Percentiles rank a stretch among this genome's conserved stretches.
These are phyloP conservation scores for Xylariaceae sp. DNA, from an alignment of 2,329 filamentous ascomycete species.

Conservation along the genomic window DNA sequence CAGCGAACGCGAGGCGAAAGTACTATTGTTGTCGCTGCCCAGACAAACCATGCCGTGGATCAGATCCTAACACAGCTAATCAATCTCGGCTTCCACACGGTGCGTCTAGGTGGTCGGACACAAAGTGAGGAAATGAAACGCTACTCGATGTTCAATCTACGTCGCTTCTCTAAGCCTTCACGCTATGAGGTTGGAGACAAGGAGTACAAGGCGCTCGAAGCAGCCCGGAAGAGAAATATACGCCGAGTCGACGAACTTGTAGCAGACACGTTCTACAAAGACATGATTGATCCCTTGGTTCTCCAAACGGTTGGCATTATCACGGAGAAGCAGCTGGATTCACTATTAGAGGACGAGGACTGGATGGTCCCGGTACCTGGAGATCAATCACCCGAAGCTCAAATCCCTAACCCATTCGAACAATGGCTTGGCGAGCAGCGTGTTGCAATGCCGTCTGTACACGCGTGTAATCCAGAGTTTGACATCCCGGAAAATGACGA, in stretches of 20 bases:
- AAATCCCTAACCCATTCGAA: slow-evolving; percentile 33
- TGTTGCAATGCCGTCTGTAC: slow-evolving; percentile 26
- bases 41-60: slow-evolving; percentile 88
- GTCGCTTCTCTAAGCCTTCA: slow-evolving; percentile 27
- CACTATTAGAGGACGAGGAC: slow-evolving; percentile 46
- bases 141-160: slow-evolving; percentile 61
- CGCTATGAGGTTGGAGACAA: slow-evolving; percentile 16
- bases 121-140: slow-evolving; percentile 59
- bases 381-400: slow-evolving; percentile 19
- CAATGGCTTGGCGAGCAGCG: slow-evolving; percentile 55
- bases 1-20: slow-evolving; percentile 46
- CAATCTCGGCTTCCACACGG: slow-evolving; percentile 49
- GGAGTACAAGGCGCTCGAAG: slow-evolving; percentile 28
- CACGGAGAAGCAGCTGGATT: slow-evolving; percentile 56
- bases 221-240: slow-evolving; percentile 27
- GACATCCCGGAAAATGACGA: slow-evolving; percentile 37
- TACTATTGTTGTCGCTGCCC: slow-evolving; percentile 73
- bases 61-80: slow-evolving; percentile 66
- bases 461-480: slow-evolving; percentile 26
- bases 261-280: slow-evolving; percentile 35
- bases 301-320: slow-evolving; percentile 55
- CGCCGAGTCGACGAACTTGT: slow-evolving; percentile 39
- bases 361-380: slow-evolving; percentile 26
- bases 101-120: slow-evolving; percentile 61
- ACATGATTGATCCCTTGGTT: slow-evolving; percentile 48